Percentiles rank a stretch among this genome's conserved stretches.
phyloP scores from a whole-genome alignment of 1,284 basidiomycete genomes.

The Gomphus bonarii region DNA sequence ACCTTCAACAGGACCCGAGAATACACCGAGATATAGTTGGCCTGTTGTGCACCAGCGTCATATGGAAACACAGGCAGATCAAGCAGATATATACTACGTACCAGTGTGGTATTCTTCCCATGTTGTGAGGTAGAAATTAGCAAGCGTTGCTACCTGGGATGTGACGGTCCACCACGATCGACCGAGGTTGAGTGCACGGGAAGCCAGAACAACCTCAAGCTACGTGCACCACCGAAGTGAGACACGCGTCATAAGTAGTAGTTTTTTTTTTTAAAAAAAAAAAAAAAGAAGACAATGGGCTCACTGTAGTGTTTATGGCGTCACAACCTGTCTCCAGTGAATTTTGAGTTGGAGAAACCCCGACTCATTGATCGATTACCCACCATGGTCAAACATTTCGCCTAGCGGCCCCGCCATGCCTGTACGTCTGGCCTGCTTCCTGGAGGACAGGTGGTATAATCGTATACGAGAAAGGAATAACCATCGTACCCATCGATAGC shows the following conservation, averaged over 20 bases:
- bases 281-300: slow-evolving; percentile 14
- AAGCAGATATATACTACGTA: slow-evolving; percentile 18
- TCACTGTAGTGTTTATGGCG: slow-evolving; percentile 88
- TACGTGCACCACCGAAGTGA: slow-evolving; percentile 21
- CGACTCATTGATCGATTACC: slow-evolving; percentile 15
- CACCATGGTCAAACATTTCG: slow-evolving; percentile 95
- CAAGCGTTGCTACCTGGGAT: slow-evolving; percentile 76
- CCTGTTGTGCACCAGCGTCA: slow-evolving; percentile 30
- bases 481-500: slow-evolving; percentile 73
- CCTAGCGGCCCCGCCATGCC: slow-evolving; percentile 95
- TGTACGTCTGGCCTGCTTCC: slow-evolving; percentile 90
- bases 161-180: slow-evolving; percentile 95
- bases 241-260: background rate
- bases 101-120: slow-evolving; percentile 99
- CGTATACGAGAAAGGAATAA: background rate
- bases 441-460: slow-evolving; percentile 21
- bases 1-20: slow-evolving; percentile 95
- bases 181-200: slow-evolving; percentile 84
- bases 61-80: background rate
- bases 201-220: slow-evolving; percentile 76
- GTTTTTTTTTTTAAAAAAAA: background rate
- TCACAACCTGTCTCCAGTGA: slow-evolving; percentile 51
- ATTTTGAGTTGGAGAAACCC: background rate
- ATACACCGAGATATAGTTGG: slow-evolving; percentile 82
- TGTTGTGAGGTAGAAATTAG: slow-evolving; percentile 92